Conservation (phyloP, 2,329 filamentous ascomycete genomes). For the Pleomassaria siparia region DNA sequence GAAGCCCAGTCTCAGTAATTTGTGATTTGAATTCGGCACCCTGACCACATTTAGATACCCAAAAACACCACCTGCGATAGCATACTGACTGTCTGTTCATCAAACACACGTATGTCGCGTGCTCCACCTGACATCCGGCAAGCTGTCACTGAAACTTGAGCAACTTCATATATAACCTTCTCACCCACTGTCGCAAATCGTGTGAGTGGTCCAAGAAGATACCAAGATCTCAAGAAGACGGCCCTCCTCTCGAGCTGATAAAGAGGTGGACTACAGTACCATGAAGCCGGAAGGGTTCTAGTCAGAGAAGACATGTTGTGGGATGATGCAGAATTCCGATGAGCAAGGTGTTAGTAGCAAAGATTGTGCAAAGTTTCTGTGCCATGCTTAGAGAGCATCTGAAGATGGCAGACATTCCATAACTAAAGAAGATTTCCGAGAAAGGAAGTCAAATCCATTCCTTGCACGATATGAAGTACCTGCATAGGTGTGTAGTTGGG, state of each 20-base stretch:
- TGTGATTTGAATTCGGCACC: slow-evolving; percentile 38
- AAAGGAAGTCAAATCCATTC: slow-evolving; percentile 2
- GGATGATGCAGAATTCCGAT: not conserved
- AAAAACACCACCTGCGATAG: not conserved
- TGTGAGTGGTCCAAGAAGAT: slow-evolving; percentile 56
- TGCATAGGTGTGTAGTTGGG: not conserved
- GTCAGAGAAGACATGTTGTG: slow-evolving; percentile 20
- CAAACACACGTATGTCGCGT: slow-evolving; percentile 45
- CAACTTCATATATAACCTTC: slow-evolving; percentile 53
- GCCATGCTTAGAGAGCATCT: too few relatives aligned
- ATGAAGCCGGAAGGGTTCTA: slow-evolving; percentile 55
- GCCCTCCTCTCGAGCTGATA: slow-evolving; percentile 54
- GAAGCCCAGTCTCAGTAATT: slow-evolving; percentile 55
- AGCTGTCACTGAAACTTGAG: slow-evolving; percentile 48
- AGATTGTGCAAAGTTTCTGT: too few relatives aligned
- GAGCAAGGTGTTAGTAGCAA: too few relatives aligned
- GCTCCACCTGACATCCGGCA: slow-evolving; percentile 37
- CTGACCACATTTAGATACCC: slow-evolving; percentile 14
- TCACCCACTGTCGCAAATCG: slow-evolving; percentile 47
- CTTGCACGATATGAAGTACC: not conserved
- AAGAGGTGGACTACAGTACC: slow-evolving; percentile 53
- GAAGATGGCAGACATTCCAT: not conserved
- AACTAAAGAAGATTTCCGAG: not conserved
- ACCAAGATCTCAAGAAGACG: slow-evolving; percentile 56
- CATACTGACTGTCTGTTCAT: slow-evolving; percentile 33